A percentile compares a stretch with the other conserved stretches of the same genome.
Evolutionary conservation across 75 land plant genomes (phyloP).

Genomic region (Isoetes taiwanensis): DNA sequence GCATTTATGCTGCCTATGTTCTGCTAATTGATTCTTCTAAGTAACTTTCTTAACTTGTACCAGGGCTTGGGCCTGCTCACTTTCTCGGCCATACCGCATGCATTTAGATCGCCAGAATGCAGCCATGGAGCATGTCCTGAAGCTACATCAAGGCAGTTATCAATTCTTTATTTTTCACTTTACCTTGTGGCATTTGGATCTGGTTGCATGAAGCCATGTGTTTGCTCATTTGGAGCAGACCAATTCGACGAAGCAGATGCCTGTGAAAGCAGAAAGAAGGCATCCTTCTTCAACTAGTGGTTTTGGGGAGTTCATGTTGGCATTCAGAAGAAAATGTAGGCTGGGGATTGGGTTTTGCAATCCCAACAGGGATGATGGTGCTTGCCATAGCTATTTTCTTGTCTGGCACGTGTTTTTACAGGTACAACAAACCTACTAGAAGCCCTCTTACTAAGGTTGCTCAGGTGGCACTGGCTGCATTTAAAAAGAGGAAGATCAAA

Average conservation of each 20-base stretch:
- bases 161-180: conserved; percentile 39
- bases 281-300: conserved; percentile 6
- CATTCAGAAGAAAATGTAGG: conserved; percentile 39
- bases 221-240: conserved; percentile 64
- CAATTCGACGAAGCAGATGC: conserved; percentile 34
- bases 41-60: too few relatives aligned
- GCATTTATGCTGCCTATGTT: too few relatives aligned
- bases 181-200: conserved; percentile 46
- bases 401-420: conserved; percentile 29
- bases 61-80: conserved; percentile 60
- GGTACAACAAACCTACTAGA: conserved; percentile 33
- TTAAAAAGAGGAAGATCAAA: conserved; percentile 25
- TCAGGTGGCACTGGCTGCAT: conserved; percentile 32
- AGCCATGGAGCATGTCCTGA: conserved; percentile 19
- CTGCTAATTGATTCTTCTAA: too few relatives aligned
- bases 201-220: conserved; percentile 72
- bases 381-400: conserved; percentile 33
- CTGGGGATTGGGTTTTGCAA: conserved; percentile 43
- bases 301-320: too few relatives aligned
- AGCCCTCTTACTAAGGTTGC: conserved; percentile 37
- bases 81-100: conserved; percentile 32
- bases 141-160: conserved; percentile 33
- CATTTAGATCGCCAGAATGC: conserved; percentile 41
- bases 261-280: background rate
- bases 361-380: conserved; percentile 40